Base-by-base conservation (phyloP, 2,329 filamentous ascomycete species). In the Aspergillus hortae region DNA sequence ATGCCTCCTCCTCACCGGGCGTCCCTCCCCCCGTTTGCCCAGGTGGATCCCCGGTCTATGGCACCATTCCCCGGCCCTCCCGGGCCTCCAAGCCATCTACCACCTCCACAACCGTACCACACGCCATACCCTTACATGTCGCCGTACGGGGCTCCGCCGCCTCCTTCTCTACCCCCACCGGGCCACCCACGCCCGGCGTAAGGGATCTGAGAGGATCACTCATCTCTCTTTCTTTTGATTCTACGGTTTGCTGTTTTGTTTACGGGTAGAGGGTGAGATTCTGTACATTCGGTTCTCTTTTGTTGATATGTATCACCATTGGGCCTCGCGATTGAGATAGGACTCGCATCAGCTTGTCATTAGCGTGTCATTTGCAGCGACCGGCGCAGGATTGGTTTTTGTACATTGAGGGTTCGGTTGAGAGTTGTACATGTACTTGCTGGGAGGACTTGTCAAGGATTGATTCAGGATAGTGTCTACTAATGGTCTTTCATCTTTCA, bases 11-110 rank as follows among this genome's bases (percentile, higher is more conserved):
- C 57, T 23, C 60, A 55, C 6, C 47, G 58, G 30, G 52, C 56
- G 11, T 42, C 17, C n/a, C 19, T 17, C n/a, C 19, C 40, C 5
- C 62, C 66, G 12, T 70, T 64, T 49, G 64, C 61, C 6, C 66
- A 63, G n/a, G 64, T 68, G 6, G 61, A 64, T 38, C 61, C 61
- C 21, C 50, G 61, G 35, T 47, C 54, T 36, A 53, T 64, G 19
- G 49, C 54, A 7, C 53, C 58, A 12, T 61, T 61, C 40, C 52
- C 56, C 9, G 54, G 49, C 4, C 59, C 59, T 40, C 56, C 48
- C 25, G 54, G 53, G 2, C 53, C 48, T 49, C 56, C 43, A 45
- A 43, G 46, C 44, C 51, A 60, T 12, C 58, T 56, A 40, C 60
- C 50, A 15, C 56, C 60, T 35, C 61, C 57, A 7, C 61, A 56